Evolutionary conservation across 2,329 filamentous ascomycete species (phyloP), one percentile per base, ranked within the genome.

Genomic region (Trichoderma sp.): DNA sequence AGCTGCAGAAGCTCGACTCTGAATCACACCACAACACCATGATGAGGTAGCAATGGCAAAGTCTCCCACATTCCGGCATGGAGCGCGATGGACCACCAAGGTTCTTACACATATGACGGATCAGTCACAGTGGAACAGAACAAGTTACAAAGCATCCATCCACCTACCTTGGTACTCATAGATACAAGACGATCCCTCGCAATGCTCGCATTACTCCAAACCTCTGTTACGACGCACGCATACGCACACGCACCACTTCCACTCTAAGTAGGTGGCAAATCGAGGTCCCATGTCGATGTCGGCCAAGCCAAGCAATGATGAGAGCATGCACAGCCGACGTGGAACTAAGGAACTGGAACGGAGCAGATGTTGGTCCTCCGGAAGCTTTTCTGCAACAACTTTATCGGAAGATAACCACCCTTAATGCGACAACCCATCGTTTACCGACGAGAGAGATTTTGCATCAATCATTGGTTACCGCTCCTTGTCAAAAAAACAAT

Each of bases 361-460:
- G 53, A 26, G 23, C 15, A 43, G 64, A 30, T 30, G n/a, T 26
- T 59, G 36, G 36, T 23, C 28, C 36, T 59, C 17, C 36, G 65
- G 55, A 68, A 47, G 64, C 50, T 43, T 67, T 32, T 20, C 65
- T 59, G 65, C 65, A 68, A 34, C 23, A 68, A 59, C 55, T 59
- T 59, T 59, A 68, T 59, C 55, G 65, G 65, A 68, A 68, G 65
- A 68, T 26, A 23, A 12, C 32, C 53, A n/a, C 61, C 39, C 17
- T 23, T 47, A 61, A 61, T 20, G n/a, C 57, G 58, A 32, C 32
- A 39, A 5, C n/a, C 32, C 32, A 15, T 23, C 11, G n/a, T 15
- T 17, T 15, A 15, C 59, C 13, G 30, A 39, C 59, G 3, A 61
- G 32, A 39, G 5, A 17, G 59, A 36, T 11, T 9, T 26, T 12